Evolutionary conservation across 768 basidiomycete species (phyloP).

Genomic region (Termitomyces titanicus): DNA sequence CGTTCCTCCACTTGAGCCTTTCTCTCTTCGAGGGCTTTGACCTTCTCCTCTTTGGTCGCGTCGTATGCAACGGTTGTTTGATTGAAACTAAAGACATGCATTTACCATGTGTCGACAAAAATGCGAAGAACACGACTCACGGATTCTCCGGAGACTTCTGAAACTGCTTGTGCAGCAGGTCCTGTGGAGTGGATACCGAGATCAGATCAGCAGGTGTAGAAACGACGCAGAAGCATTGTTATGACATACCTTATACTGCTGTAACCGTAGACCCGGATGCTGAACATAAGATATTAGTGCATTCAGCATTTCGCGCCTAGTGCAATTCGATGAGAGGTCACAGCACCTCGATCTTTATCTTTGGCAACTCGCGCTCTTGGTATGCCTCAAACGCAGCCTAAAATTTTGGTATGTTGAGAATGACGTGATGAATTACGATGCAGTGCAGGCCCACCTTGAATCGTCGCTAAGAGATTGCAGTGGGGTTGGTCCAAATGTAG

Average conservation of each 20-base stretch:
- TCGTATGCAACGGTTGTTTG: slow-evolving; percentile 78
- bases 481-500: slow-evolving; percentile 7
- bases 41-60: slow-evolving; percentile 82
- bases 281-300: slow-evolving; percentile 26
- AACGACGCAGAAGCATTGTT: not conserved
- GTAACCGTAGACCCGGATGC: slow-evolving; percentile 87
- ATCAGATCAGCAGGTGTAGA: slow-evolving; percentile 4
- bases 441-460: slow-evolving; percentile 61
- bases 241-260: slow-evolving; percentile 73
- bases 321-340: not conserved
- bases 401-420: slow-evolving; percentile 5
- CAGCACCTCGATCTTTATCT: slow-evolving; percentile 66
- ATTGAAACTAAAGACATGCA: slow-evolving; percentile 60
- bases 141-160: slow-evolving; percentile 96
- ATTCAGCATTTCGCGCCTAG: not conserved
- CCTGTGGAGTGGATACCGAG: slow-evolving; percentile 37
- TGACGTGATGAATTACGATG: slow-evolving; percentile 1
- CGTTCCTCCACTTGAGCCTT: slow-evolving; percentile 62
- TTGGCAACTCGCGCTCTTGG: slow-evolving; percentile 81
- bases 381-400: slow-evolving; percentile 91
- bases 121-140: slow-evolving; percentile 39
- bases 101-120: not conserved
- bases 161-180: slow-evolving; percentile 90
- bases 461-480: slow-evolving; percentile 54
- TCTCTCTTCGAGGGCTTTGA: slow-evolving; percentile 69